Evolutionary conservation across 2,329 filamentous ascomycete genomes (phyloP), one percentile per base, ranked within the genome.

Genomic region (Stenocarpella maydis): DNA sequence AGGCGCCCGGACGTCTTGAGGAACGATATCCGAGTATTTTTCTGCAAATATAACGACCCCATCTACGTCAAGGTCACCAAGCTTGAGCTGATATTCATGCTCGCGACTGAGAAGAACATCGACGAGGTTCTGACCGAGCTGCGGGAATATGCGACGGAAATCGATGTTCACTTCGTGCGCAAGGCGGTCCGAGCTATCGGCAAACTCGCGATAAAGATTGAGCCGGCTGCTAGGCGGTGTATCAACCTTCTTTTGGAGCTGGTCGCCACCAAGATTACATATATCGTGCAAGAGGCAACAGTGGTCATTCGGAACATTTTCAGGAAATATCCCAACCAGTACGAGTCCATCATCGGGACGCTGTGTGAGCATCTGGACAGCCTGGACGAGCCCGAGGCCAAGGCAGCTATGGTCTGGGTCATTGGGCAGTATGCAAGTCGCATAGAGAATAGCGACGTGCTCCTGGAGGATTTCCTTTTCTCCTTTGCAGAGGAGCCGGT

Each of bases 61-160:
- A 99, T 99, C 73, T 99, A 98, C 79, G 96, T 99, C 82, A 99
- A 99, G 81, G 96, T 99, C 64, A 99, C 96, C 19, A 99, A 99
- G 82, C 87, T 99, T 61, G 96, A 99, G 81, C 88, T 99, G 75
- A 98, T 99, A 74, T 99, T 99, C 81, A 99, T 98, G 96, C 87
- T 99, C 71, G 96, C 96, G 9, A 97, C 90, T 41, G 94, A 98
- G 80, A 92, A 91, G 76, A 99, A 99, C 78, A 99, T 99, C 75
- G 91, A 94, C 60, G 94, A 98, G 77, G 96, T 99, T 1, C 82
- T 99, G 73, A 97, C 95, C 1, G 96, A 99, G 79, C 82, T 99
- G 68, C 90, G 94, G 78, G 96, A 99, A 86, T 97, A 99, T 80
- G 95, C 96, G 9, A 98, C 95, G 0, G 96, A 99, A 80, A 98